Evolutionary conservation across 306 rosid genomes (phyloP).

Genomic region (Amphicarpaea edgeworthii): DNA sequence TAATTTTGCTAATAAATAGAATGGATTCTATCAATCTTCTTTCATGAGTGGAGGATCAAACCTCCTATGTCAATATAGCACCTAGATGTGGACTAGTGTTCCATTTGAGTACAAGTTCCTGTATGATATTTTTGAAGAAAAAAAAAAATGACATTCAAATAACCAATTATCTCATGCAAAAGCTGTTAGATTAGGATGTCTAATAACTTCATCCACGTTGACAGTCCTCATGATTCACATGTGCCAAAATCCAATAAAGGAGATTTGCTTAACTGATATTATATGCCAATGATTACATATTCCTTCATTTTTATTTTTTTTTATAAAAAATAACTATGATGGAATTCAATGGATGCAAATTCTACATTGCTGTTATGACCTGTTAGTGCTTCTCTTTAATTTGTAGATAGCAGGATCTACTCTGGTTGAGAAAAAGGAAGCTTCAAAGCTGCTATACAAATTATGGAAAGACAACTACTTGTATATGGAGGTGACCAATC

Average conservation of each 20-base stretch:
- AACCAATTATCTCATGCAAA: background rate
- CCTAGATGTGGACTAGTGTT: background rate
- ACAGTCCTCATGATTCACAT: constrained; percentile 1
- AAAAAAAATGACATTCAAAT: background rate
- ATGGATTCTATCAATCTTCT: constrained; percentile 7
- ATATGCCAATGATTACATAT: constrained; percentile 8
- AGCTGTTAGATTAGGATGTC: constrained; percentile 20
- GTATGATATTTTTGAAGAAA: background rate
- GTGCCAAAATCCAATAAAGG: constrained; percentile 9
- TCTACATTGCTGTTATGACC: constrained; percentile 8
- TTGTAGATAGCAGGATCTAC: constrained; percentile 75
- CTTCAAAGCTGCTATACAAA: constrained; percentile 72
- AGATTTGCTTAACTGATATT: constrained; percentile 23
- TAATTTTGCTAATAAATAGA: constrained; percentile 11
- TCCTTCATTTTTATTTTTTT: background rate
- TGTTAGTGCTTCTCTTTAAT: constrained; percentile 20
- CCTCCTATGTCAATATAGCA: background rate
- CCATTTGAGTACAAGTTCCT: constrained; percentile 6
- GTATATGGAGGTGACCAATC: constrained; percentile 77
- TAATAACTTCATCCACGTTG: constrained; percentile 13
- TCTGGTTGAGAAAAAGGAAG: constrained; percentile 81
- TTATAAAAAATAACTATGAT: background rate
- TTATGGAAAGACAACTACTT: constrained; percentile 88
- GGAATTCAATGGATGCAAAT: constrained; percentile 20
- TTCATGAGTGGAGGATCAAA: constrained; percentile 15